Evolutionary conservation across 129 eudicot species (phyloP).

Genomic region (Flaveria sonorensis): DNA sequence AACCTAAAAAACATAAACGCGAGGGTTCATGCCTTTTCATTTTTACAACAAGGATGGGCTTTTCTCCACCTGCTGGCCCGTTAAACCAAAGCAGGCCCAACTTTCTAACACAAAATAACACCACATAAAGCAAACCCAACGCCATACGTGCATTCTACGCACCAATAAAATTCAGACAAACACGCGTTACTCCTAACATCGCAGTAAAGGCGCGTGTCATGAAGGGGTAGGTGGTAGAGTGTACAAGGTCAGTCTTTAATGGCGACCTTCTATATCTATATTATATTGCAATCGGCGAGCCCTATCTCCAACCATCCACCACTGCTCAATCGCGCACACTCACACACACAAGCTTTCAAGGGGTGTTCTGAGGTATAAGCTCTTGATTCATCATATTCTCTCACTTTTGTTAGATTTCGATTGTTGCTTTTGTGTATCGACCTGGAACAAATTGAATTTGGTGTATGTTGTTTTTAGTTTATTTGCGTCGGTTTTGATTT

Average conservation of each 20-base stretch:
- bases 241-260: constrained; percentile 26
- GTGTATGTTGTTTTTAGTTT: not conserved
- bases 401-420: constrained; percentile 2
- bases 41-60: constrained; percentile 17
- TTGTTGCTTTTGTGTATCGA: constrained; percentile 1
- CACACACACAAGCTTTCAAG: constrained; percentile 20
- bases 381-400: not conserved
- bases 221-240: constrained; percentile 27
- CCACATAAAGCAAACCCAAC: not conserved
- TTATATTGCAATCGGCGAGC: not conserved
- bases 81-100: constrained; percentile 11
- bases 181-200: not conserved
- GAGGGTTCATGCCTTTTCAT: not conserved
- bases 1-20: not conserved
- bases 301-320: constrained; percentile 18
- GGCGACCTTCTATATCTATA: constrained; percentile 14
- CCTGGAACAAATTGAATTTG: constrained; percentile 7
- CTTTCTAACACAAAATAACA: not conserved
- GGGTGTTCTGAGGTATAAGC: constrained; percentile 40
- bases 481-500: not conserved
- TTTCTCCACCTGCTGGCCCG: not conserved
- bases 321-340: not conserved
- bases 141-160: not conserved
- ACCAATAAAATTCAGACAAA: not conserved
- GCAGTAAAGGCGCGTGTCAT: not conserved